phyloP scores from a whole-genome alignment of 108 stramenopile species.

The Bacterosira constricta region DNA sequence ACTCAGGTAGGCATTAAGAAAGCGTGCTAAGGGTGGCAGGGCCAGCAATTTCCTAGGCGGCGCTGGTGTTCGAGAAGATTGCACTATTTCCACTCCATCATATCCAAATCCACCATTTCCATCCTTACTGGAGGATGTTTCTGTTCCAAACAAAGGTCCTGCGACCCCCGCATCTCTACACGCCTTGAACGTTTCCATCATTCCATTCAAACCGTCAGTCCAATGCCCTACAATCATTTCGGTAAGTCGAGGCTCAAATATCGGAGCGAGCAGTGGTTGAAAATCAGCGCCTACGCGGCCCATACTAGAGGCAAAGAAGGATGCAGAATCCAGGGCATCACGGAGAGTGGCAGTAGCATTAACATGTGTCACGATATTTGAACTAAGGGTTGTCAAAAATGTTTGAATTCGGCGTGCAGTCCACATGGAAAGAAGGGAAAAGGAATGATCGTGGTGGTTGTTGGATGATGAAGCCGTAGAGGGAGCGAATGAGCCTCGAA shows the following conservation, averaged over 20 bases:
- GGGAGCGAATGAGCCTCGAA: constrained; percentile 57
- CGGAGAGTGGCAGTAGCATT: constrained; percentile 76
- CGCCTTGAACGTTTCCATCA: constrained; percentile 73
- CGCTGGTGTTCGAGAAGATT: constrained; percentile 37
- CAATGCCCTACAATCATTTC: constrained; percentile 61
- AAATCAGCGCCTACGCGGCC: constrained; percentile 88
- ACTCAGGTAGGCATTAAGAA: constrained; percentile 74
- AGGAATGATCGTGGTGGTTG: constrained; percentile 49
- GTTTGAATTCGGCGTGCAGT: constrained; percentile 71
- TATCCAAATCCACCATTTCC: constrained; percentile 13
- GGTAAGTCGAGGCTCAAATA: constrained; percentile 70
- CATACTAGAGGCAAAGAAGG: constrained; percentile 84
- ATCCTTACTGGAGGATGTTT: constrained; percentile 24
- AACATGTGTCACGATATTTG: constrained; percentile 45
- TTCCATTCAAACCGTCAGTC: constrained; percentile 67
- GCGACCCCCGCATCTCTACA: constrained; percentile 82
- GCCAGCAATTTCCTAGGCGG: constrained; percentile 80
- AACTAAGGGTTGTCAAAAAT: constrained; percentile 62
- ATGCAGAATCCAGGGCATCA: constrained; percentile 81
- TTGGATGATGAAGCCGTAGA: constrained; percentile 40
- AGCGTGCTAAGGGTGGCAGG: constrained; percentile 82
- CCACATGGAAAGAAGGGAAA: constrained; percentile 82
- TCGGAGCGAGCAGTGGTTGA: constrained; percentile 64
- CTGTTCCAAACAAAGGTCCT: constrained; percentile 59
- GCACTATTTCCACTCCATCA: constrained; percentile 19